Percentiles rank a stretch among this genome's conserved stretches.
These are phyloP conservation scores for Babesia ovata DNA, from an alignment of 169 alveolate genomes.

Conservation along the genomic window DNA sequence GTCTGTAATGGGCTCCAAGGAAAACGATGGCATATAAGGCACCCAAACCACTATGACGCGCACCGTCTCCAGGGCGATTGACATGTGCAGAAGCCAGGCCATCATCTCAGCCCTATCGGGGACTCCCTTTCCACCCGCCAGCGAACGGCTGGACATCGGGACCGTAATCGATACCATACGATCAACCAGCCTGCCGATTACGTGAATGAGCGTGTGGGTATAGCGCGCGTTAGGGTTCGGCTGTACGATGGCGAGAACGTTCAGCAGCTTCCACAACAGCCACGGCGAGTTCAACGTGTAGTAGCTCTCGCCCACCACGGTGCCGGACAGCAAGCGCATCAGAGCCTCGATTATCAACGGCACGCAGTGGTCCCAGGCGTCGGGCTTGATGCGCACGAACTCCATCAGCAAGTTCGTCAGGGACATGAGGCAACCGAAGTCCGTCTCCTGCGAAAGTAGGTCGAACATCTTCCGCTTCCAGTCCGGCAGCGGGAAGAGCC, in stretches of 20 bases:
- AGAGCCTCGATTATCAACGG: constrained; percentile 29
- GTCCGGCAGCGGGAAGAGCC: constrained; percentile 45
- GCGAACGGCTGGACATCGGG: background rate
- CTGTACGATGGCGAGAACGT: constrained; percentile 19
- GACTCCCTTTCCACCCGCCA: constrained; percentile 4
- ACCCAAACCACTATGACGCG: constrained; percentile 58
- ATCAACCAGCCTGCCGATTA: constrained; percentile 28
- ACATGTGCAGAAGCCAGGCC: constrained; percentile 32
- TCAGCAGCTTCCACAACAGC: constrained; percentile 49
- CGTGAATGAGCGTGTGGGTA: constrained; percentile 20
- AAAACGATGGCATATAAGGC: constrained; percentile 23
- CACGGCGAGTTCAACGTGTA: constrained; percentile 53
- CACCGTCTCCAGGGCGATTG: constrained; percentile 49
- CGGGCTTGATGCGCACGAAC: constrained; percentile 16
- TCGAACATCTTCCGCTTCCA: constrained; percentile 62
- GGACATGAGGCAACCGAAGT: constrained; percentile 46
- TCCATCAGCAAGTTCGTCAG: constrained; percentile 22
- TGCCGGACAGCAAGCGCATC: constrained; percentile 30
- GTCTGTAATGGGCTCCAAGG: constrained; percentile 18
- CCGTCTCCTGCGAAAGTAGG: constrained; percentile 49
- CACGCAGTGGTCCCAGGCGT: constrained; percentile 47
- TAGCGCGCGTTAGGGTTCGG: constrained; percentile 29
- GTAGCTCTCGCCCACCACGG: constrained; percentile 39
- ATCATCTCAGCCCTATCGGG: background rate
- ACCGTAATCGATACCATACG: constrained; percentile 9